Evolutionary conservation across 23 red algal species (phyloP), one percentile per base, ranked within the genome.

Genomic region (Gracilaria vermiculophylla): DNA sequence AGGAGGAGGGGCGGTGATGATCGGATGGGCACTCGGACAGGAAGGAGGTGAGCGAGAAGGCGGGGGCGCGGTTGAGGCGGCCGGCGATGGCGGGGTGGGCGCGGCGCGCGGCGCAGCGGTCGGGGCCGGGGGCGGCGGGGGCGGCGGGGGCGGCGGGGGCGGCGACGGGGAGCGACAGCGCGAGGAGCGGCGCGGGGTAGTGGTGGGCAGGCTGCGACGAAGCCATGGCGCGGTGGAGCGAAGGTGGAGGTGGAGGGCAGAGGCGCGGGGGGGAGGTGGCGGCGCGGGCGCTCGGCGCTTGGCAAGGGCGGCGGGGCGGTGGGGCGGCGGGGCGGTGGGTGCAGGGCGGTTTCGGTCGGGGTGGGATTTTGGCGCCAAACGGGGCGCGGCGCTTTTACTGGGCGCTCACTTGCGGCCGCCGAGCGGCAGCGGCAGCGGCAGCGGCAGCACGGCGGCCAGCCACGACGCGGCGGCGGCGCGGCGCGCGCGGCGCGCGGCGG

Each of bases 41-140:
- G 39, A 81, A 81, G n/a, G 77, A 62, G 39, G 51, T 64, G 52
- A 82, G 78, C 11, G 78, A 82, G 33, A 64, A 51, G 53, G 54
- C 27, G 20, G 51, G 56, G 27, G 33, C 48, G 25, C 55, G 14
- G 78, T 60, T 65, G 56, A 82, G 60, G 3, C 78, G 78, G 54
- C 78, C 78, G 32, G 21, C 40, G 53, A 64, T 82, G 78, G 78
- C 15, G 17, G 78, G 78, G 44, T n/a, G 40, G 65, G 4, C 21
- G 25, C 15, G 33, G 43, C 43, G 43, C 21, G 7, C 21, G 42
- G 5, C 20, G 65, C 34, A 12, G 43, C 12, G 43, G 6, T 5
- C 6, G 43, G 6, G 28, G 24, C 12, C 24, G 57, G 11, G 23
- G 19, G 21, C 12, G 58, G 65, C 16, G 65, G 25, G 5, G 33